Evolutionary conservation across 2,329 filamentous ascomycete species (phyloP), one percentile per base, ranked within the genome.

Genomic region (Xylariaceae sp.): DNA sequence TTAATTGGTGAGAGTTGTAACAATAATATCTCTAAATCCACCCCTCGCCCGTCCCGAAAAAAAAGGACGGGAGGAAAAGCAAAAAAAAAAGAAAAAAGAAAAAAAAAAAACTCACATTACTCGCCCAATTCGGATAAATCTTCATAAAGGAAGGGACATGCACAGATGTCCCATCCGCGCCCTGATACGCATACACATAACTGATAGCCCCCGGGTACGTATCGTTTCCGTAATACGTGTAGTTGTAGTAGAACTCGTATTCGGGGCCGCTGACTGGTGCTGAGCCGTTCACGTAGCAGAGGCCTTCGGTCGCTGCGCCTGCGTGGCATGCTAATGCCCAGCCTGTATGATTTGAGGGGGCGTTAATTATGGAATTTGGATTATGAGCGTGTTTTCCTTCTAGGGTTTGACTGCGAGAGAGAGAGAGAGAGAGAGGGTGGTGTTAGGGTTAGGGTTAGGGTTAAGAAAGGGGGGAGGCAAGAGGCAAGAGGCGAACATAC

Each of bases 231-330:
- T 43, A 42, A 40, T 26, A 49, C 6, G 57, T 50, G 50, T 60
- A 60, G 50, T 60, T 60, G 29, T 60, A 58, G 50, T 56, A 60
- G 51, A 60, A 60, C 30, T 60, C 53, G 37, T 56, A 60, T 9
- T 49, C 43, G 2, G 50, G 30, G 1, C 55, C 58, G 12, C 42
- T 54, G 3, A 58, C 55, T 8, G 50, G 30, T 3, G 35, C 6
- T 3, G 47, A 19, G 0, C 52, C 55, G 1, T 39, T 26, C 5
- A 45, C 6, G 31, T 58, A 58, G 48, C 58, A 60, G 26, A 60
- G 44, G 34, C 44, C 55, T 30, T 58, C 45, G 2, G 48, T 58
- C 6, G 55, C 53, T 19, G 53, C 53, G 41, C 53, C 55, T 7
- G 58, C 50, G 5, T 51, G 55, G 6, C 58, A 60, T 2, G 44